Percentiles rank a stretch among this genome's conserved stretches.
phyloP scores from a whole-genome alignment of 2,329 filamentous ascomycete genomes.

The Pseudogymnoascus sp. region DNA sequence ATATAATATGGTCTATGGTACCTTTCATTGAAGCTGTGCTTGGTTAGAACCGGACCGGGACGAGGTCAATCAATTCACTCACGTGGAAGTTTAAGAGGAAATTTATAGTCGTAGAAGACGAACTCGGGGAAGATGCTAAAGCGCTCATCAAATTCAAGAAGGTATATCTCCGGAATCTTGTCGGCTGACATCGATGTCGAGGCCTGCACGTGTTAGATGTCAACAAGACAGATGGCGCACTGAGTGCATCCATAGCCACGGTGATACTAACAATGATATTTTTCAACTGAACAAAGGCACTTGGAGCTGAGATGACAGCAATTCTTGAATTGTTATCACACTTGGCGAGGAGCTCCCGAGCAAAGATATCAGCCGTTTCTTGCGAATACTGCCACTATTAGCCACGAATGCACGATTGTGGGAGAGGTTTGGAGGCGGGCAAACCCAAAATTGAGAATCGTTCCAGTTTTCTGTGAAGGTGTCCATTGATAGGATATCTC shows the following conservation, averaged over 20 bases:
- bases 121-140: conserved; percentile 72
- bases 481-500: conserved; percentile 51
- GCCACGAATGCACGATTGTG: neutral
- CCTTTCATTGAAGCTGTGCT: conserved; percentile 50
- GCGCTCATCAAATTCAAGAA: conserved; percentile 69
- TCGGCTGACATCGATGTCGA: conserved; percentile 28
- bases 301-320: conserved; percentile 67
- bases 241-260: neutral
- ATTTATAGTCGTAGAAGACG: conserved; percentile 65
- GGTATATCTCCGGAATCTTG: conserved; percentile 50
- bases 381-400: conserved; percentile 55
- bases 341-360: conserved; percentile 58
- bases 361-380: conserved; percentile 59
- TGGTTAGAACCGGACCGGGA: neutral
- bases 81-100: conserved; percentile 60
- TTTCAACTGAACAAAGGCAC: conserved; percentile 69
- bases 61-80: conserved; percentile 21
- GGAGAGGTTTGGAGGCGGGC: conserved; percentile 21
- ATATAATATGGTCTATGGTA: conserved; percentile 61
- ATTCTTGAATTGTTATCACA: conserved; percentile 53
- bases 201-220: conserved; percentile 15
- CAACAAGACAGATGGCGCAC: neutral
- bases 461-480: conserved; percentile 78
- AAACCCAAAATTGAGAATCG: conserved; percentile 75
- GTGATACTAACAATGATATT: conserved; percentile 53